These are phyloP conservation scores for Danielozyma ontarioensis DNA, from an alignment of 805 yeast genomes.

Conservation along the genomic window DNA sequence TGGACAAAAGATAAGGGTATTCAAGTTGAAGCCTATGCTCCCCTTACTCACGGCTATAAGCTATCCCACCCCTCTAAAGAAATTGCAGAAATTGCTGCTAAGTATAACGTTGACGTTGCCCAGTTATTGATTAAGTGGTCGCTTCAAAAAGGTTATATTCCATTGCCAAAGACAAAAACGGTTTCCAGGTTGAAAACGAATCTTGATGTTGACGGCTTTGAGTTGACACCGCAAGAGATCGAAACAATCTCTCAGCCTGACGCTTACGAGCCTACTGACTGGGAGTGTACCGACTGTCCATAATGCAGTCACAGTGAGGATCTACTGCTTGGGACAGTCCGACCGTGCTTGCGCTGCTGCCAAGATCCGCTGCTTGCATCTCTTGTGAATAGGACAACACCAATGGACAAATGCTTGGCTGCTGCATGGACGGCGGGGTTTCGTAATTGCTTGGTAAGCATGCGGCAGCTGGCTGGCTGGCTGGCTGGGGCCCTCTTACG, in stretches of 20 bases:
- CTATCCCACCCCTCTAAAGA: constrained; percentile 18
- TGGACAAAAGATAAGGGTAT: constrained; percentile 23
- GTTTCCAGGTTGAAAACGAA: constrained; percentile 18
- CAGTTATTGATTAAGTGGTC: constrained; percentile 48
- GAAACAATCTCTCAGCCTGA: constrained; percentile 42
- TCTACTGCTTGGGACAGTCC: too few relatives aligned
- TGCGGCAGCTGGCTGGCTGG: too few relatives aligned
- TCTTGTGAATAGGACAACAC: too few relatives aligned
- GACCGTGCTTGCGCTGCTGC: too few relatives aligned
- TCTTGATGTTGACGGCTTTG: constrained; percentile 35
- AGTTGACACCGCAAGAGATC: constrained; percentile 38
- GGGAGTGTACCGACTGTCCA: constrained; percentile 64
- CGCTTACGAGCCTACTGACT: constrained; percentile 67
- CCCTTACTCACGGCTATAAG: constrained; percentile 32
- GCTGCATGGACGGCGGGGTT: too few relatives aligned
- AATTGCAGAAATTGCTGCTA: constrained; percentile 18
- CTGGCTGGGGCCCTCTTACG: too few relatives aligned
- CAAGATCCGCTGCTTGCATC: too few relatives aligned
- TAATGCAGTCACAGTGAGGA: too few relatives aligned
- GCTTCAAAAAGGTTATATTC: constrained; percentile 41
- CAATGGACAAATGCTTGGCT: too few relatives aligned
- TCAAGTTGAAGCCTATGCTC: constrained; percentile 33
- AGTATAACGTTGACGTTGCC: constrained; percentile 37
- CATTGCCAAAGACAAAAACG: constrained; percentile 29
- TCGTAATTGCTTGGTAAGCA: too few relatives aligned